Base-by-base conservation (phyloP, 768 basidiomycete genomes). In the Nidula microcarpa region DNA sequence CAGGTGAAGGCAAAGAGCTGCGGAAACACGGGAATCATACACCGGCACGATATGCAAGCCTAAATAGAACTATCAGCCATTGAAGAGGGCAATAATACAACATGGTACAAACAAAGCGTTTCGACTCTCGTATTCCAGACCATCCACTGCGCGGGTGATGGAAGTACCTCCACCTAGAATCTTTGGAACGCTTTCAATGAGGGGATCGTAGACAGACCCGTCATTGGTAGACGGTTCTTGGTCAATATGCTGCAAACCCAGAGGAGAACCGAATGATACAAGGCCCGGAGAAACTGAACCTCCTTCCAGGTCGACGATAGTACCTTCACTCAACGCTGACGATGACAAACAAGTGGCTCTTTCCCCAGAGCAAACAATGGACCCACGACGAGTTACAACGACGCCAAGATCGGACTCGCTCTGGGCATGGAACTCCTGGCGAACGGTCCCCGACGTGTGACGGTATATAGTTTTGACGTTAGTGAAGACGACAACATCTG, bases 171-270 rank as follows among this genome's bases (percentile, higher is more conserved):
- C 86, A 16, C 77, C 79, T 5, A 84, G 47, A 32, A 88, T 67
- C 30, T 63, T 60, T 2, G 86, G 84, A 51, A 80, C 63, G 18
- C 64, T 56, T 39, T 68, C 65, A n/a, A 55, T 56, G 33, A 86
- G 63, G 32, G 86, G 79, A 55, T 87, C 87, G 49, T 73, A 75
- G 8, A 82, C 74, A 1, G 59, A 53, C 2, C 91, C 92, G 63
- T 94, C 89, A 39, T 73, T 79, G 0, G 91, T 93, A 2, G 83
- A 83, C 9, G 76, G 68, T 65, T 94, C 93, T 46, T 74, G 66
- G 33, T 73, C 63, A 30, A 94, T 92, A 58, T 89, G 83, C 52
- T 81, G 75, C 50, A 91, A 63, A 0, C 91, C 92, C 6, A 95
- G 66, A 9, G 79, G 74, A 23, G 86, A 78, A 1, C 92, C 92